Evolutionary conservation across 2,329 filamentous ascomycete genomes (phyloP), one percentile per base, ranked within the genome.

Genomic region (Thielaviopsis cerberus): DNA sequence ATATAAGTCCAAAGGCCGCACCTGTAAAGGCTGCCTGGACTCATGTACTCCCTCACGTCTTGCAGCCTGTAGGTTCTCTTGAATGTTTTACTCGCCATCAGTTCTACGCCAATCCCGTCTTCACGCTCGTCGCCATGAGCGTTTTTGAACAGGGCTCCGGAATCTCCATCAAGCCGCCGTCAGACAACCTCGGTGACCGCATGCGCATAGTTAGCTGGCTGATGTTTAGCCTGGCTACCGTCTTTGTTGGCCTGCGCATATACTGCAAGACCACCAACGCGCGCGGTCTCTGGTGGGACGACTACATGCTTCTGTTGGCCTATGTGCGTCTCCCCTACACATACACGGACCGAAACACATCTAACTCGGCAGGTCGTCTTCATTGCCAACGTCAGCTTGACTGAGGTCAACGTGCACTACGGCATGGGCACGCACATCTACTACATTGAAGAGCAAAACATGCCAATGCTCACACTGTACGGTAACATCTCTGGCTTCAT

Each of bases 271-370:
- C 61, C 24, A 56, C 59, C 25, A 63, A 63, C 51, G 62, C 62
- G 17, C 60, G 63, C 2, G 62, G 64, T 0, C 55, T 66, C 7
- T 67, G 65, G 65, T 67, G 65, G 65, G 65, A 66, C 34, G 65
- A 67, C 55, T 64, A 63, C 17, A 57, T 66, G 2, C 58, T 67
- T 8, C 57, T 67, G 26, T 57, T 63, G 26, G 60, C 65, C 20
- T 67, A 62, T 61, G 65, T 66, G 61, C 57, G 68, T 67, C 22
- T 3, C 15, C 20, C n/a, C n/a, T n/a, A n/a, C n/a, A n/a, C n/a
- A n/a, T n/a, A n/a, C n/a, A n/a, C n/a, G n/a, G n/a, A n/a, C n/a
- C n/a, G n/a, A n/a, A n/a, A n/a, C n/a, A n/a, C n/a, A n/a, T n/a
- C n/a, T n/a, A n/a, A n/a, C n/a, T n/a, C n/a, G n/a, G n/a, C n/a